phyloP scores from a whole-genome alignment of 75 land plant species.

The Cryptomeria japonica region DNA sequence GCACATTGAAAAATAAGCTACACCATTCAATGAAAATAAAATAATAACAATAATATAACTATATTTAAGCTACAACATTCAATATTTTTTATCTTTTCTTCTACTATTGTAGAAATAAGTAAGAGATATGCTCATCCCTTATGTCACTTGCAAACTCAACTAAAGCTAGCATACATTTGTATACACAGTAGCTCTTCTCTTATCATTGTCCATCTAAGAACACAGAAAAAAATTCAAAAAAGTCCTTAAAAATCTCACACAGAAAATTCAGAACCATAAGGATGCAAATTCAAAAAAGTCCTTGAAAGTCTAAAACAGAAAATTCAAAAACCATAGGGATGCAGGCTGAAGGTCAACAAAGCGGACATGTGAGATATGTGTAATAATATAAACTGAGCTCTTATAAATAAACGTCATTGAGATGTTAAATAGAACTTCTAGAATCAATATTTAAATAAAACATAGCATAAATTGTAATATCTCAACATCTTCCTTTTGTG shows the following conservation, averaged over 20 bases:
- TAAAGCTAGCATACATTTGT: background rate
- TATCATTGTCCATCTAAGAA: background rate
- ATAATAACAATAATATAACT: background rate
- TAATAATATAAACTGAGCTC: background rate
- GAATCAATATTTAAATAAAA: background rate
- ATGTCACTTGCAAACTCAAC: background rate
- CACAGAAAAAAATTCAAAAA: background rate
- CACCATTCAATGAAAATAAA: background rate
- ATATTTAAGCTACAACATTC: background rate
- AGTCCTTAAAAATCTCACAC: background rate
- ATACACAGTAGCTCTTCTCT: background rate
- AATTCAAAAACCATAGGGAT: background rate
- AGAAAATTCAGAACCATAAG: background rate
- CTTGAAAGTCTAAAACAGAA: background rate
- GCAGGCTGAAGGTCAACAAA: background rate
- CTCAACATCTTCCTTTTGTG: background rate
- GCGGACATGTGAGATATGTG: background rate
- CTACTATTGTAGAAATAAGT: background rate
- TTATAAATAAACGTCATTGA: background rate
- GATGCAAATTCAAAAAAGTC: background rate
- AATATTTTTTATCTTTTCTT: background rate
- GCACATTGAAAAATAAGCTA: too few relatives aligned
- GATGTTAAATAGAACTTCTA: background rate
- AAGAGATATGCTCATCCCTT: background rate
- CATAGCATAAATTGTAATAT: background rate